phyloP scores from a whole-genome alignment of 192 early-diverging fungal species.

The Pecoramyces ruminantium region DNA sequence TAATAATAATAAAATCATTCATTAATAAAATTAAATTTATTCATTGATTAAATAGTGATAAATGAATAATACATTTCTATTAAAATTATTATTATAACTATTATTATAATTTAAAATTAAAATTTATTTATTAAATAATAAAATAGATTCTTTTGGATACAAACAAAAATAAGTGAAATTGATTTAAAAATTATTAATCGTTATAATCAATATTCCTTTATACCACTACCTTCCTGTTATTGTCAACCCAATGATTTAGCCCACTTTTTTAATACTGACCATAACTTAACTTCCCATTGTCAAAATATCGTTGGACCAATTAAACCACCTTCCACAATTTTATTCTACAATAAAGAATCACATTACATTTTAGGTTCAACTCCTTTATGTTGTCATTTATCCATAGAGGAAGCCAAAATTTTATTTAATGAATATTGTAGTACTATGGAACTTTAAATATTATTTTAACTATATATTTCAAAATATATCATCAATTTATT shows the following conservation, averaged over 20 bases:
- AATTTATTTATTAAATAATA: no score
- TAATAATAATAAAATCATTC: neutral
- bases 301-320: neutral
- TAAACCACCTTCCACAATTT: neutral
- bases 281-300: neutral
- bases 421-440: neutral
- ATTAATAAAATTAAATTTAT: no score
- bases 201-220: neutral
- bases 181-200: neutral
- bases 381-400: neutral
- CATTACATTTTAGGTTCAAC: neutral
- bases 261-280: neutral
- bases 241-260: neutral
- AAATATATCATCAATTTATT: no score
- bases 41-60: no score
- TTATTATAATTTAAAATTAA: no score
- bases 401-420: neutral
- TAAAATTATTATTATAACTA: no score
- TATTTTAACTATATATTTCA: neutral
- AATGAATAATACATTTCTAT: neutral
- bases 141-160: neutral
- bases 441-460: neutral
- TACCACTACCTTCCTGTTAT: neutral
- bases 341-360: neutral
- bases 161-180: neutral